A percentile compares a stretch with the other conserved stretches of the same genome.
Evolutionary conservation across 2,329 filamentous ascomycete genomes (phyloP).

Genomic region (Pseudogymnoascus sp.): DNA sequence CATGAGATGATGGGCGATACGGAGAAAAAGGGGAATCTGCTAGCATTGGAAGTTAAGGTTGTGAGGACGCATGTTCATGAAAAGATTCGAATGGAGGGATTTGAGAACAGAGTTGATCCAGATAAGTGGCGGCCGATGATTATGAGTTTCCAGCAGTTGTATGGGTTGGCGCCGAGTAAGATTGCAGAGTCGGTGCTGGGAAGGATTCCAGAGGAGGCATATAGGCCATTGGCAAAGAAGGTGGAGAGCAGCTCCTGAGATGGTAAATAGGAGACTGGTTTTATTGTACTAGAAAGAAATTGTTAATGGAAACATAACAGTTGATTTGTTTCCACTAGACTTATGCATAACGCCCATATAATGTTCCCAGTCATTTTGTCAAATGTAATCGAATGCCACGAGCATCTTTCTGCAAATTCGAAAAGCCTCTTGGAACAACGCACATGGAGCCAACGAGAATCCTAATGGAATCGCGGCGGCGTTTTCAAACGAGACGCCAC

Average conservation of each 20-base stretch:
- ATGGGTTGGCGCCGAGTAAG: slow-evolving; percentile 32
- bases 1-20: slow-evolving; percentile 31
- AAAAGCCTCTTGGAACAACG: slow-evolving; percentile 24
- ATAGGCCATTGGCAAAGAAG: slow-evolving; percentile 18
- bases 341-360: slow-evolving; percentile 27
- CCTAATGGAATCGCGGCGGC: slow-evolving; percentile 28
- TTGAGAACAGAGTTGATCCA: slow-evolving; percentile 36
- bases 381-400: slow-evolving; percentile 27
- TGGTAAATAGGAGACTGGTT: neutral
- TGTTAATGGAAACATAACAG: neutral
- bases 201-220: slow-evolving; percentile 30
- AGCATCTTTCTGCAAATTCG: slow-evolving; percentile 23
- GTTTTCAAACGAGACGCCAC: slow-evolving; percentile 25
- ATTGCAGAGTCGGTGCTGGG: slow-evolving; percentile 21
- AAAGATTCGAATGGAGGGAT: slow-evolving; percentile 31
- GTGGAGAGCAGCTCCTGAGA: neutral
- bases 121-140: slow-evolving; percentile 39
- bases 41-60: slow-evolving; percentile 33
- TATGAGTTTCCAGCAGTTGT: slow-evolving; percentile 39
- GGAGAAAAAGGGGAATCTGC: slow-evolving; percentile 25
- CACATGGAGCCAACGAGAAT: slow-evolving; percentile 27
- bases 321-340: slow-evolving; percentile 23
- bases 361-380: slow-evolving; percentile 18
- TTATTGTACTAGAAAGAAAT: neutral
- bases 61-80: slow-evolving; percentile 31